Base-by-base conservation (phyloP, 139 green algal genomes). In the Edaphochlamys debaryana region DNA sequence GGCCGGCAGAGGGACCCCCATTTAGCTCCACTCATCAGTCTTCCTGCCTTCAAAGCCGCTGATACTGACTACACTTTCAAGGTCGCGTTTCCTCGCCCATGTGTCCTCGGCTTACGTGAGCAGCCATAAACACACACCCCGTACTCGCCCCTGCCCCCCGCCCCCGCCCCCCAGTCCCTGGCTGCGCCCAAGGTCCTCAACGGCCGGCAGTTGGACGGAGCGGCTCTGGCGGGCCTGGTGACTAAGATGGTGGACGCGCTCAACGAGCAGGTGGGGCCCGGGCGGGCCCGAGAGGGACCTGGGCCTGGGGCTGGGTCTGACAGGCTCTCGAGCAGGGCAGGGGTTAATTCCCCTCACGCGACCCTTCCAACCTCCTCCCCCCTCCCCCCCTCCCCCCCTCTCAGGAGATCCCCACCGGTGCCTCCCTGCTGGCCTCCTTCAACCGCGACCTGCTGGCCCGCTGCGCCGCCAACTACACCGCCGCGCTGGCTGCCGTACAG, bases 371-470 rank as follows among this genome's bases (percentile, higher is more conserved):
- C 15, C 9, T 71, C 15, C 3, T 36, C 36, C 66, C 7, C 4
- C 45, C 37, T 62, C 71, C 34, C 27, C 56, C 2, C 73, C 13
- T 23, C 38, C 25, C 20, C 30, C 32, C 30, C 29, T 8, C 41
- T 30, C 72, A 91, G 84, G 87, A 93, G 69, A 90, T 93, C 41
- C 90, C 90, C 8, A 91, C 85, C 30, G 86, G 72, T 9, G 66
- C 81, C 19, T 86, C 82, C 15, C 68, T 93, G 45, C 69, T 93
- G 29, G 90, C 90, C 27, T 85, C 82, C 48, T 93, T 93, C 79
- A 93, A 93, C 67, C 40, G 80, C 22, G 86, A 93, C 58, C 41
- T 90, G 56, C 73, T 80, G 56, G 30, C 73, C 27, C 73, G 73
- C 56, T 80, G 73, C 56, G 73, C 58, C 37, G 73, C 73, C 73